Conservation (phyloP, 2,329 filamentous ascomycete species). For the Colletotrichum chrysophilum region DNA sequence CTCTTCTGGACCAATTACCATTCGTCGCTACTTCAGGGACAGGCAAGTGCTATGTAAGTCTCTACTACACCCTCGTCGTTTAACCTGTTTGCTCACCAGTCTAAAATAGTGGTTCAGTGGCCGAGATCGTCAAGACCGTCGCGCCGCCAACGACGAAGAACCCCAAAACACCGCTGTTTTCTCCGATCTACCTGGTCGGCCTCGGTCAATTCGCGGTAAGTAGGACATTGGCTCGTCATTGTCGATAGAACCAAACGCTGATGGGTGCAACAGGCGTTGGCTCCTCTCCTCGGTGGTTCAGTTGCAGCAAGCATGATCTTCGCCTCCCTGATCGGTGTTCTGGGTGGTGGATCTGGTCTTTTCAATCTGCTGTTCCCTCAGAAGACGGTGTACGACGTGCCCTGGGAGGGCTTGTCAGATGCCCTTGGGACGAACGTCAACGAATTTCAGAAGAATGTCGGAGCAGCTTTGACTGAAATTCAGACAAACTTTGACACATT, state of each 20-base stretch:
- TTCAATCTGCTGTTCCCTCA: not conserved
- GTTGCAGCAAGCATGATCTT: not conserved
- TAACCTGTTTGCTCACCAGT: not conserved
- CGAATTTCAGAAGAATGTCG: not conserved
- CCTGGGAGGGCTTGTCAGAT: not conserved
- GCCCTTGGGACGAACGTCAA: not conserved
- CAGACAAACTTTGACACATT: not conserved
- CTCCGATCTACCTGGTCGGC: not conserved
- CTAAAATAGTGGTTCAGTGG: not conserved
- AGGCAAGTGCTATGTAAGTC: not conserved
- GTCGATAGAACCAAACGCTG: rapidly evolving
- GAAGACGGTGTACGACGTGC: not conserved
- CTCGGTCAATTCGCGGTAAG: not conserved
- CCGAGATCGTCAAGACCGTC: not conserved
- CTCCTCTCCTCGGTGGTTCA: not conserved
- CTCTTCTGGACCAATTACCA: conserved; percentile 9
- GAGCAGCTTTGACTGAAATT: not conserved
- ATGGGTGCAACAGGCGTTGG: not conserved
- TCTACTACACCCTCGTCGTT: rapidly evolving
- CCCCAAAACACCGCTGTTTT: not conserved
- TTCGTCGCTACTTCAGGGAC: not conserved
- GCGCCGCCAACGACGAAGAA: not conserved
- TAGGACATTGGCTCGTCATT: rapidly evolving
- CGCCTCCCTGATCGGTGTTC: not conserved
- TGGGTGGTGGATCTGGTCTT: not conserved